Evolutionary conservation across 2,329 filamentous ascomycete species (phyloP).

Genomic region (Elsinoe ampelina): DNA sequence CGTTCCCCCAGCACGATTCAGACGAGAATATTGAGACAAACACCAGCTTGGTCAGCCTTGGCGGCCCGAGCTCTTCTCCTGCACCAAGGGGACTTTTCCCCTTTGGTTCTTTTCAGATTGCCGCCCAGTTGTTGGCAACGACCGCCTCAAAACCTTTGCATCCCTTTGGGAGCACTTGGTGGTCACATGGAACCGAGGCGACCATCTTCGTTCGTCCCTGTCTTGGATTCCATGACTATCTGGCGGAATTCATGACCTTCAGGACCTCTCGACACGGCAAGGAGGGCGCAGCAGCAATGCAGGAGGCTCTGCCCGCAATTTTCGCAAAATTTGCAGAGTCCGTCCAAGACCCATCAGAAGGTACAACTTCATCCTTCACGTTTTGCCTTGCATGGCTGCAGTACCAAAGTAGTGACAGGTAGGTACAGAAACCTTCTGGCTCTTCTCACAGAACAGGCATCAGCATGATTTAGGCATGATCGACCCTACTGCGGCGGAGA

Average conservation of each 20-base stretch:
- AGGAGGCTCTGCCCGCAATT: not conserved
- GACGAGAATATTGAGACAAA: not conserved
- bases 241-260: not conserved
- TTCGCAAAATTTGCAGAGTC: conserved; percentile 7
- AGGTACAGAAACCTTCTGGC: conserved; percentile 67
- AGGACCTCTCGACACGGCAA: not conserved
- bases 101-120: not conserved
- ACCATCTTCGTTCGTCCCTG: not conserved
- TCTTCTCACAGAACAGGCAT: conserved; percentile 69
- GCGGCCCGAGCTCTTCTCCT: conserved; percentile 2
- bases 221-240: not conserved
- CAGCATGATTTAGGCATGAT: conserved; percentile 78
- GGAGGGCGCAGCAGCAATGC: not conserved
- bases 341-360: conserved; percentile 17
- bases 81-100: not conserved
- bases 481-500: conserved; percentile 54
- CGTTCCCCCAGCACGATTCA: not conserved
- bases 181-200: conserved; percentile 3
- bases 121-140: conserved; percentile 7
- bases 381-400: not conserved
- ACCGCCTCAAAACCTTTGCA: not conserved
- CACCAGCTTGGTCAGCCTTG: conserved; percentile 1
- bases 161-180: not conserved
- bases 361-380: conserved; percentile 11
- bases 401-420: conserved; percentile 16